Base-by-base conservation (phyloP, 768 basidiomycete genomes). In the Phylloporus sp. region DNA sequence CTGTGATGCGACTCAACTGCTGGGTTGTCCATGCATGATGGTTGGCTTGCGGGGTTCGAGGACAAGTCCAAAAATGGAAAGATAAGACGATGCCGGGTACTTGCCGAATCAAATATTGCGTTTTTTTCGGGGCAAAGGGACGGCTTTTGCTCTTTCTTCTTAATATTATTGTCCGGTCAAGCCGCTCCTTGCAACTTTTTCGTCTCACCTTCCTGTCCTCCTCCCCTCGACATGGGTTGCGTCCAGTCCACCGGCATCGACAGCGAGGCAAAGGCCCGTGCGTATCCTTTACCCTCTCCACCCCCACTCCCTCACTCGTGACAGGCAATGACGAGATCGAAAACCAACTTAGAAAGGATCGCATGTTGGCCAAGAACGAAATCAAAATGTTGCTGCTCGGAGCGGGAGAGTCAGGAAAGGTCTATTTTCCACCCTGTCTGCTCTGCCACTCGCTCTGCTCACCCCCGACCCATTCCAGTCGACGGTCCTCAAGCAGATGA, bases 361-460 rank as follows among this genome's bases (percentile, higher is more conserved):
- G 86, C 35, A 79, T 88, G 74, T 82, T 85, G 78, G 84, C 85
- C 34, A 90, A 90, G 76, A 93, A 92, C 59, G 91, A 93, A 67
- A 91, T 94, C 63, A 94, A 97, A 74, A 95, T 97, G 93, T 65
- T 97, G 52, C 66, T 98, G 48, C 76, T 98, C 22, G 95, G 95
- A 47, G 93, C 95, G 49, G 93, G 95, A 70, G 93, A 96, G 77
- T 93, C 90, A 44, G 94, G 94, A 59, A 96, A 97, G 80, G 86
- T 86, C 38, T 13, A 73, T 68, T 9, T 0, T 10, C 32, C n/a
- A n/a, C n/a, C n/a, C n/a, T n/a, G 7, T 9, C 9, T 38, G 9
- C n/a, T 1, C 4, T n/a, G 31, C 38, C 24, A 17, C 36, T 0
- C 5, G 24, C 34, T 29, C 14, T 39, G 38, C 44, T 52, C 58